A percentile compares a stretch with the other conserved stretches of the same genome.
Evolutionary conservation across 805 yeast species (phyloP).

Genomic region (Grigorovia jiainica): DNA sequence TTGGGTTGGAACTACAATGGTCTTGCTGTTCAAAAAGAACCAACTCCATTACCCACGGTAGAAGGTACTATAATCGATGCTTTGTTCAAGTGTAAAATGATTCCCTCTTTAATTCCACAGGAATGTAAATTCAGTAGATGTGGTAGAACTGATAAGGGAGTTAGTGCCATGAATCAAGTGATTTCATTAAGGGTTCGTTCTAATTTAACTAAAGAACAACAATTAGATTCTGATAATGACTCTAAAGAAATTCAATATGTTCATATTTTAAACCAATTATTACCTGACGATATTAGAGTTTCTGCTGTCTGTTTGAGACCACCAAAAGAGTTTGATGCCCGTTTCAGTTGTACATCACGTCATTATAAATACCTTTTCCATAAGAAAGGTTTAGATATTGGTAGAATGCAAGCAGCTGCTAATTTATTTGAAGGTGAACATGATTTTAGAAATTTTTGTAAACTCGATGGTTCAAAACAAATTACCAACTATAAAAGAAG

Average conservation of each 20-base stretch:
- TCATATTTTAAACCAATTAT: slow-evolving; percentile 57
- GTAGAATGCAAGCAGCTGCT: slow-evolving; percentile 54
- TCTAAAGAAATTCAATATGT: slow-evolving; percentile 65
- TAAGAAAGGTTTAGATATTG: slow-evolving; percentile 48
- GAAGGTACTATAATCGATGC: slow-evolving; percentile 72
- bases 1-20: slow-evolving; percentile 95
- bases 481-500: slow-evolving; percentile 67
- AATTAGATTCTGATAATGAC: slow-evolving; percentile 48
- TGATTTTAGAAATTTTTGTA: slow-evolving; percentile 92
- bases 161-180: slow-evolving; percentile 93
- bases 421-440: slow-evolving; percentile 60
- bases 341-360: slow-evolving; percentile 80
- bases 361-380: slow-evolving; percentile 80
- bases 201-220: slow-evolving; percentile 51
- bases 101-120: slow-evolving; percentile 48
- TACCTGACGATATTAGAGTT: slow-evolving; percentile 78
- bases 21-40: slow-evolving; percentile 67
- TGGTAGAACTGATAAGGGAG: slow-evolving; percentile 95
- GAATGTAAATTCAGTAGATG: slow-evolving; percentile 77
- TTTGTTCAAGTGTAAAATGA: slow-evolving; percentile 52
- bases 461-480: slow-evolving; percentile 89
- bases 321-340: slow-evolving; percentile 76
- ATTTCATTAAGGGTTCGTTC: slow-evolving; percentile 74
- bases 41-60: slow-evolving; percentile 76
- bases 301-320: slow-evolving; percentile 78